phyloP scores from a whole-genome alignment of 805 yeast genomes.

The Candida broadrunensis region DNA sequence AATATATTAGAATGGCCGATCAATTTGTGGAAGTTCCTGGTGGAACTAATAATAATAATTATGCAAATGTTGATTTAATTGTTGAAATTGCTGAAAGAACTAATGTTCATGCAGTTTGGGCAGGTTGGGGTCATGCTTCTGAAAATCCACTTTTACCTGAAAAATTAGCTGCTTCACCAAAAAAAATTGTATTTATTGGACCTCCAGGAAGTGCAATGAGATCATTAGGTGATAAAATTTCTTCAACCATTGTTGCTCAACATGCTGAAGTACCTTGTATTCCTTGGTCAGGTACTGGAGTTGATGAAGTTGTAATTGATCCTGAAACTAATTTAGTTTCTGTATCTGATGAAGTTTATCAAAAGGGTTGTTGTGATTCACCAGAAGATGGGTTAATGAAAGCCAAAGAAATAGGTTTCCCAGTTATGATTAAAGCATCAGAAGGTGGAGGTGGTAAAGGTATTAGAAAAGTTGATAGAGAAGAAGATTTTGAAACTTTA shows the following conservation, averaged over 20 bases:
- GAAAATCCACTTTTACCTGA: constrained; percentile 96
- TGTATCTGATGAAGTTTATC: constrained; percentile 79
- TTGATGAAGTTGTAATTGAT: constrained; percentile 75
- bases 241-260: constrained; percentile 98
- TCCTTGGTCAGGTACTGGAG: constrained; percentile 99
- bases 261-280: constrained; percentile 98
- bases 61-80: constrained; percentile 95
- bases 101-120: constrained; percentile 98
- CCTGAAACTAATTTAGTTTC: constrained; percentile 73
- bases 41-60: constrained; percentile 97
- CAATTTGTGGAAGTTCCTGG: constrained; percentile 98
- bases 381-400: constrained; percentile 88
- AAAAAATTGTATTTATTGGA: constrained; percentile 90
- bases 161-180: constrained; percentile 86
- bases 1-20: constrained; percentile 98
- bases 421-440: constrained; percentile 98
- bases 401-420: constrained; percentile 90
- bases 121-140: constrained; percentile 99
- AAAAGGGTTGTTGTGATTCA: constrained; percentile 79
- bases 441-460: constrained; percentile 99
- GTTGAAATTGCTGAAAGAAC: constrained; percentile 97
- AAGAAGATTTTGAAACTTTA: constrained; percentile 68
- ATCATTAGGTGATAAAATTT: constrained; percentile 97
- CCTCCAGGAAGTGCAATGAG: constrained; percentile 99
- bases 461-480: constrained; percentile 90